Evolutionary conservation across 2,329 filamentous ascomycete species (phyloP).

Genomic region (Arthrobotrys sphaeroides): DNA sequence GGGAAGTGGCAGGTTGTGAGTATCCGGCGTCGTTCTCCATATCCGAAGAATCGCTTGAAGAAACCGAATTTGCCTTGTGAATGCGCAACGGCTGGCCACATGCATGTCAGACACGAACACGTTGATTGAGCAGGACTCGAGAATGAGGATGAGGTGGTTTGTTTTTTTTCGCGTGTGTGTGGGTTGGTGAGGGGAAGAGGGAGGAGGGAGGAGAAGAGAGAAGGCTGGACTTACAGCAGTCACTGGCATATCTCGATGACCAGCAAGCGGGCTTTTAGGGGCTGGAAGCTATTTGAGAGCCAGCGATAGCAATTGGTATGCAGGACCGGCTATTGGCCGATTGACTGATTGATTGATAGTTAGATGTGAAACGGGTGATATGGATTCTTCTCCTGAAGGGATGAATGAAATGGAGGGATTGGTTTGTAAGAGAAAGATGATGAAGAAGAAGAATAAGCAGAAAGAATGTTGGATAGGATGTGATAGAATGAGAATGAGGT

Average conservation of each 20-base stretch:
- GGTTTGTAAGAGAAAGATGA: neutral
- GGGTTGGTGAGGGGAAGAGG: conserved; percentile 15
- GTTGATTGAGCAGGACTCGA: neutral
- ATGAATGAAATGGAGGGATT: neutral
- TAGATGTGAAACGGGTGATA: neutral
- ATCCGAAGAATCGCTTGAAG: conserved; percentile 59
- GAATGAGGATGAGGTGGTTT: conserved; percentile 22
- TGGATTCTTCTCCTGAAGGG: conserved; percentile 19
- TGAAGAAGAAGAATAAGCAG: neutral
- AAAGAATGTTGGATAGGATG: conserved; percentile 8
- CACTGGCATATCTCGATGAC: conserved; percentile 24
- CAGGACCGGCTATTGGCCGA: no score
- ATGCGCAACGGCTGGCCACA: conserved; percentile 79
- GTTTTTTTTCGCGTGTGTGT: conserved; percentile 49
- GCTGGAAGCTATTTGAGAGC: no score
- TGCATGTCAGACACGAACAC: conserved; percentile 32
- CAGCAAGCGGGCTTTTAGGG: neutral
- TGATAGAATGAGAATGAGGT: neutral
- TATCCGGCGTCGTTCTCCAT: conserved; percentile 70
- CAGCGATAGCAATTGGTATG: no score
- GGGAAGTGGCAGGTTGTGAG: conserved; percentile 68
- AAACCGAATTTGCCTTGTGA: conserved; percentile 71
- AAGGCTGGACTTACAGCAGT: conserved; percentile 24
- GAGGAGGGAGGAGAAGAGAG: conserved; percentile 4
- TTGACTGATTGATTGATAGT: no score